Evolutionary conservation across 352 stramenopile species (phyloP).

Genomic region (Aphanomyces stellatus): DNA sequence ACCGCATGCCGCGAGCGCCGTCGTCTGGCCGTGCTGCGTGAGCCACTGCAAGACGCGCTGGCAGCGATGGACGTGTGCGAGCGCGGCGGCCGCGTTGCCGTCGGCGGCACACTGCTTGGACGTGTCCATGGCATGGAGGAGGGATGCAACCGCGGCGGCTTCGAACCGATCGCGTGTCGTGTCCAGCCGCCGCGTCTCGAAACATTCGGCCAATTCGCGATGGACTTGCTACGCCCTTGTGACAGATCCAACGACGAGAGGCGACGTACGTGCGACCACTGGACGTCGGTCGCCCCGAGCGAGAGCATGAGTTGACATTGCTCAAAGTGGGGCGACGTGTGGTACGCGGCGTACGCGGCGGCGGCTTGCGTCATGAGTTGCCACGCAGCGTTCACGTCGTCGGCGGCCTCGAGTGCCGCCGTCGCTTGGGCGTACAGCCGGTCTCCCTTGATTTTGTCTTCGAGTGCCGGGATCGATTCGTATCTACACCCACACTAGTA

Average conservation of each 20-base stretch:
- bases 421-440: neutral
- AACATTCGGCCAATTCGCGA: neutral
- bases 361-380: neutral
- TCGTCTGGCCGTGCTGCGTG: neutral
- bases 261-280: conserved; percentile 13
- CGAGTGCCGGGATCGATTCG: conserved; percentile 2
- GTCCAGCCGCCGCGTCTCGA: neutral
- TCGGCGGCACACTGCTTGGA: neutral
- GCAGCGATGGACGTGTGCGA: neutral
- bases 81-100: neutral
- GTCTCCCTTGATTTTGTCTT: neutral
- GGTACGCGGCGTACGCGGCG: neutral
- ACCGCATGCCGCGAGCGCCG: neutral
- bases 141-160: neutral
- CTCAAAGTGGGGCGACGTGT: conserved; percentile 11
- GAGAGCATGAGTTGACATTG: conserved; percentile 17
- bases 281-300: neutral
- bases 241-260: neutral
- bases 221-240: conserved; percentile 1
- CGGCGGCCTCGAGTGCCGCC: neutral
- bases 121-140: neutral
- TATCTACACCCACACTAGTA: neutral
- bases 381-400: neutral
- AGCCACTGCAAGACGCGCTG: neutral
- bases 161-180: neutral